Percentiles rank a stretch among this genome's conserved stretches.
Evolutionary conservation across 2,329 filamentous ascomycete genomes (phyloP).

Genomic region (Coniochaeta prunicola): DNA sequence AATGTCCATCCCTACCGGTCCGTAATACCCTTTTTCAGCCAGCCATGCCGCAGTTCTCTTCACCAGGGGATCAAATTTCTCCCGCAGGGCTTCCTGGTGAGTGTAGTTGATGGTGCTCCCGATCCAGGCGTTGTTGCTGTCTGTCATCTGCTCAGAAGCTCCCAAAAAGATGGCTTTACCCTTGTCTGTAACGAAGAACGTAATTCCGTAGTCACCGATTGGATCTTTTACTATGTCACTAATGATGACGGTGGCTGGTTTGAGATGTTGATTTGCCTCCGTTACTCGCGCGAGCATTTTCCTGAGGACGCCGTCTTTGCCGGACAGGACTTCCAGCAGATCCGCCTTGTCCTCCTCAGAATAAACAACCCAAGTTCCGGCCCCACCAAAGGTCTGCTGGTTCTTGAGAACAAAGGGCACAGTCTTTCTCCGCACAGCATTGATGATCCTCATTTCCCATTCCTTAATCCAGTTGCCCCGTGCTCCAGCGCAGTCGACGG

Average conservation of each 20-base stretch:
- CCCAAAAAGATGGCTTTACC: constrained; percentile 20
- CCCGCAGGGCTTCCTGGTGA: constrained; percentile 19
- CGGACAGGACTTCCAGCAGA: constrained; percentile 15
- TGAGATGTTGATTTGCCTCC: constrained; percentile 20
- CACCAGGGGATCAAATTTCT: constrained; percentile 17
- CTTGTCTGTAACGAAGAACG: constrained; percentile 23
- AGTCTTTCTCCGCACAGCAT: constrained; percentile 12
- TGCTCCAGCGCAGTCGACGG: constrained; percentile 16
- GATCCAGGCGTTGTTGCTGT: constrained; percentile 22
- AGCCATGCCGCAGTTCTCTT: constrained; percentile 18
- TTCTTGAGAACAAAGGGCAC: constrained; percentile 30
- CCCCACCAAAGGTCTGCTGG: constrained; percentile 28
- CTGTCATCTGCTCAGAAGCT: constrained; percentile 26
- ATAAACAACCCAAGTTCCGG: constrained; percentile 24
- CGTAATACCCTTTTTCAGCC: constrained; percentile 20
- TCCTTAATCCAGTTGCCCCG: constrained; percentile 20
- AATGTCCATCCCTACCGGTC: constrained; percentile 24
- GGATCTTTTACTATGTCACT: constrained; percentile 22
- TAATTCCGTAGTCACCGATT: constrained; percentile 24
- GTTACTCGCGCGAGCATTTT: constrained; percentile 23
- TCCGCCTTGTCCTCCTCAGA: constrained; percentile 16
- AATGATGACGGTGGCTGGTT: constrained; percentile 22
- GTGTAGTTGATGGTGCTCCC: constrained; percentile 25
- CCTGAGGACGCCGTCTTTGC: constrained; percentile 16
- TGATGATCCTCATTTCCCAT: constrained; percentile 18